Base-by-base conservation (phyloP, 495 filamentous ascomycete genomes). In the Aspergillus funiculosus region DNA sequence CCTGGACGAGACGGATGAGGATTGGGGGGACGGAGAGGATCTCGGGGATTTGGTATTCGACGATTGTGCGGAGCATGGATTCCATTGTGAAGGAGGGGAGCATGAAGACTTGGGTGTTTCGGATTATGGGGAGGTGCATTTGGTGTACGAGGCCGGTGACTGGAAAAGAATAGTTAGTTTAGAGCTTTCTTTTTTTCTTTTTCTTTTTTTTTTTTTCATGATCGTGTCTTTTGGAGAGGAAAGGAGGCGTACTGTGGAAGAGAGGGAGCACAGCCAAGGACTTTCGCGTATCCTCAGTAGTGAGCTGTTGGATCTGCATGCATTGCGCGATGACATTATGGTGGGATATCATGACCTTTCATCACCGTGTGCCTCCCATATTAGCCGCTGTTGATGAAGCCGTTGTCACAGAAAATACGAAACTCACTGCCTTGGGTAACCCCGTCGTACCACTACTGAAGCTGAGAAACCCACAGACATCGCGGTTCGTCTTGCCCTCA, bases 1-100 rank as follows among this genome's bases (percentile, higher is more conserved):
- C 80, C 15, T 78, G 74, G 10, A 84, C 75, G 31, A 86, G 64
- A 7, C 82, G 74, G 46, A 87, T 83, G 4, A 85, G 63, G 44
- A 86, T 82, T 0, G 83, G 83, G 5, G 83, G 82, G 3, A 86
- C 83, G 48, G 84, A 70, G 29, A 84, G 73, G 35, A 85, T 52
- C 45, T 86, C 81, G 0, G 52, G 60, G 41, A 86, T 68, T 37
- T 73, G 52, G 52, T 78, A 74, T 39, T 75, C 57, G 26, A 63
- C 62, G 8, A 80, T 66, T 0, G 75, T 73, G 15, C 63, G 50
- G 11, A 84, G 72, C 70, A 86, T 76, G 15, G 43, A 39, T 28
- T 74, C 58, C 60, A 84, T 75, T 17, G 68, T 77, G 62, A 83
- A 85, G 1, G 58, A 43, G 0, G 76, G 74, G 39, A 85, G 74